These are phyloP conservation scores for Termitomyces sp. DNA, from an alignment of 768 basidiomycete species.

Conservation along the genomic window DNA sequence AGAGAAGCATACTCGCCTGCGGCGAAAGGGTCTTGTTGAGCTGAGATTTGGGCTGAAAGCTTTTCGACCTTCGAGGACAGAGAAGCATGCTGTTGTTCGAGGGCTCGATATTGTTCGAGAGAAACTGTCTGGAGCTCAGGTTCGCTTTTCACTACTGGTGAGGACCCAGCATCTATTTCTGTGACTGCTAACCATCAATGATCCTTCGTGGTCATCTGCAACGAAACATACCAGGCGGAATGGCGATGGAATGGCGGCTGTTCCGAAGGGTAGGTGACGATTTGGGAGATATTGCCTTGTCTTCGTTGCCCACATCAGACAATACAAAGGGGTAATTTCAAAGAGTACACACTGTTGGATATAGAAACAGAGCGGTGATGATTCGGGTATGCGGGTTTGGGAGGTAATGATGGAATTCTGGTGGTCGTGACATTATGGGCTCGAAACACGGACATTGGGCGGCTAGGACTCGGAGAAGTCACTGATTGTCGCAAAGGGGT, in stretches of 20 bases:
- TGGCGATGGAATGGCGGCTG: not conserved
- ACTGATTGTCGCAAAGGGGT: slow-evolving; percentile 1
- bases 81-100: slow-evolving; percentile 6
- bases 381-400: slow-evolving; percentile 11
- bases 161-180: not conserved
- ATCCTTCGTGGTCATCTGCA: not conserved
- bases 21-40: slow-evolving; percentile 21
- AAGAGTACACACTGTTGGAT: not conserved
- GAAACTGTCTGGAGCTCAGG: not conserved
- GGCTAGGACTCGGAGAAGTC: not conserved
- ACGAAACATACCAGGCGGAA: not conserved
- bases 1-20: slow-evolving; percentile 12
- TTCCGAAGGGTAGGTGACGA: not conserved
- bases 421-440: not conserved
- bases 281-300: not conserved
- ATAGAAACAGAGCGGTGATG: not conserved
- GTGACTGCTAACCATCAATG: not conserved
- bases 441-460: not conserved
- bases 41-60: slow-evolving; percentile 10
- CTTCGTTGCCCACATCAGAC: not conserved
- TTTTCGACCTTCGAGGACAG: slow-evolving; percentile 9
- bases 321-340: not conserved
- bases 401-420: slow-evolving; percentile 4
- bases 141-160: not conserved
- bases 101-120: not conserved